Evolutionary conservation across 2,329 filamentous ascomycete species (phyloP), one percentile per base, ranked within the genome.

Genomic region (Aureobasidium sp.): DNA sequence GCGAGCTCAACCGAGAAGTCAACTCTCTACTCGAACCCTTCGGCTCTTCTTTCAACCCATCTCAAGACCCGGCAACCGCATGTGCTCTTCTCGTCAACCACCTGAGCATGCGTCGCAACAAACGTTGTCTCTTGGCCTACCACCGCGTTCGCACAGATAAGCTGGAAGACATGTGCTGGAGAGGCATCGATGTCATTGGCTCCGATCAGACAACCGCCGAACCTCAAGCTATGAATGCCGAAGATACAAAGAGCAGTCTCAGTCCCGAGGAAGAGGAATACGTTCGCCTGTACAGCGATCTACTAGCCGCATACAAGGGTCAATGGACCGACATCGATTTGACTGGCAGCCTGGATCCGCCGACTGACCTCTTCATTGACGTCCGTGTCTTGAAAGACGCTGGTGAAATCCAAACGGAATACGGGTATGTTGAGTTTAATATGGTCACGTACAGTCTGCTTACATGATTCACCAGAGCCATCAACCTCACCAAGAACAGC

Each of bases 311-410:
- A 1, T 97, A 95, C 76, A 99, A 99, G 74, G 94, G 94, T 0
- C 91, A 96, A 70, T 99, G 93, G 93, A 97, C 93, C 23, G 94
- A 99, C 73, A 89, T 99, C 67, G 94, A 99, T 75, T 79, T 99
- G 61, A 97, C 94, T 2, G 94, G 94, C 36, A 94, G 89, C 70
- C 79, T 99, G 71, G 91, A 96, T 71, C 94, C 94, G 27, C 94
- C 94, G n/a, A 85, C 86, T 68, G 94, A 99, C 75, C 78, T 99
- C 59, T 99, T 97, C 74, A 96, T 99, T 69, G 94, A 99, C 74
- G 94, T 99, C 39, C 82, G 94, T 51, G 94, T 99, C 53, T 77
- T 99, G 66, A 97, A 94, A 74, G 94, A 99, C 78, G 94, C 93
- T 1, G 94, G 95, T 5, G 94, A 99, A 79, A 97, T 99, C 66